These are phyloP conservation scores for Candida stauntonica DNA, from an alignment of 805 yeast genomes.

Conservation along the genomic window DNA sequence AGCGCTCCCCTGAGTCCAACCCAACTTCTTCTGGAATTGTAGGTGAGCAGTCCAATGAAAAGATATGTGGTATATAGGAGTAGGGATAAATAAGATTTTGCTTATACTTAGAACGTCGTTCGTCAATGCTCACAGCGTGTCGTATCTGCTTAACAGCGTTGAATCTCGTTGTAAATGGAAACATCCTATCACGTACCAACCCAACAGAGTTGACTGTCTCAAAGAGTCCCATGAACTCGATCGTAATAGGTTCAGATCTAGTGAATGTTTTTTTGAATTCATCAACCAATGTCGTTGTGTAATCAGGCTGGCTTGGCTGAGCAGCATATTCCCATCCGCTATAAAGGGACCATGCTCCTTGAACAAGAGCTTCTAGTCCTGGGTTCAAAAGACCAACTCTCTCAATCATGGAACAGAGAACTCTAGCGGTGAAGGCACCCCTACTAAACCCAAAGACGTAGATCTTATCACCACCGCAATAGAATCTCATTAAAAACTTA, in stretches of 20 bases:
- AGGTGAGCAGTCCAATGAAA: slow-evolving; percentile 16
- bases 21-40: too few species aligned
- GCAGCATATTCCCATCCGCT: slow-evolving; percentile 56
- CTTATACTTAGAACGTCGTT: slow-evolving; percentile 58
- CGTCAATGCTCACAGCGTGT: slow-evolving; percentile 67
- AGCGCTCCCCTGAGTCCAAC: too few species aligned
- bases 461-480: slow-evolving; percentile 46
- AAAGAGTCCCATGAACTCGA: slow-evolving; percentile 63
- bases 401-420: slow-evolving; percentile 61
- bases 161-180: slow-evolving; percentile 52
- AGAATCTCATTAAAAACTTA: slow-evolving; percentile 44
- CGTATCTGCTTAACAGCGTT: slow-evolving; percentile 53
- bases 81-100: slow-evolving; percentile 49
- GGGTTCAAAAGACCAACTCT: slow-evolving; percentile 52
- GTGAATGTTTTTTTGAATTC: slow-evolving; percentile 56
- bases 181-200: slow-evolving; percentile 48
- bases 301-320: slow-evolving; percentile 45
- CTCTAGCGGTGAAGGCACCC: slow-evolving; percentile 64
- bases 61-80: slow-evolving; percentile 33
- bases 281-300: slow-evolving; percentile 41
- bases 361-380: slow-evolving; percentile 53
- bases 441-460: slow-evolving; percentile 58
- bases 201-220: slow-evolving; percentile 71
- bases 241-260: slow-evolving; percentile 35
- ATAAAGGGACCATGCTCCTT: slow-evolving; percentile 61